phyloP scores from a whole-genome alignment of 805 yeast genomes.

The Sugiyamaella chiloensis region DNA sequence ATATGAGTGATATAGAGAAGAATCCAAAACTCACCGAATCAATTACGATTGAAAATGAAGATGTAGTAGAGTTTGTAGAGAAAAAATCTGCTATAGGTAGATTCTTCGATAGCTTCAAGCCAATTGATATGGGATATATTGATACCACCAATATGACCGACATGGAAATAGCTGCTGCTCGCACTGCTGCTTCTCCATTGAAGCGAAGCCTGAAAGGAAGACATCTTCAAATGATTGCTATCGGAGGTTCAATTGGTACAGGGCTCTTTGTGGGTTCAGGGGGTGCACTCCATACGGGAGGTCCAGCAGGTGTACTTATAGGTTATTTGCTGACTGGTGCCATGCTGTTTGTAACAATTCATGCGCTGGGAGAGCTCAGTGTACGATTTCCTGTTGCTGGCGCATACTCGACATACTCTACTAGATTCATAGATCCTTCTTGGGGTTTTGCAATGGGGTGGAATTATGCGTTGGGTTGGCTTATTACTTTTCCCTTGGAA shows the following conservation, averaged over 20 bases:
- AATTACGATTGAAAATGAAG: background rate
- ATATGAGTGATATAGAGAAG: background rate
- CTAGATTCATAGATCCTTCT: constrained; percentile 57
- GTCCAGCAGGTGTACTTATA: constrained; percentile 56
- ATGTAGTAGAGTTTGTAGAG: background rate
- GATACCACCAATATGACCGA: constrained; percentile 30
- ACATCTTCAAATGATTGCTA: constrained; percentile 58
- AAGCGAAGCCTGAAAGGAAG: constrained; percentile 40
- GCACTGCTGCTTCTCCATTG: constrained; percentile 55
- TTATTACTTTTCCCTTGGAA: constrained; percentile 61
- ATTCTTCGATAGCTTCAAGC: constrained; percentile 45
- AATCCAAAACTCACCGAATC: background rate
- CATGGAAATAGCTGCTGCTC: constrained; percentile 36
- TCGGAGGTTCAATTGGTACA: constrained; percentile 85
- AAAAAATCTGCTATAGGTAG: background rate
- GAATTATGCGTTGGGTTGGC: constrained; percentile 62
- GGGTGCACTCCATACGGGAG: constrained; percentile 44
- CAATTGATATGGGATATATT: constrained; percentile 40
- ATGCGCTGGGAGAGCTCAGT: constrained; percentile 67
- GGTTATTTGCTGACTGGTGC: constrained; percentile 60
- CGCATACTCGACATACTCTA: constrained; percentile 54
- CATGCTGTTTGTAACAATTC: constrained; percentile 61
- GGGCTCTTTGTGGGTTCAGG: constrained; percentile 59
- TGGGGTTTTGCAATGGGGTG: constrained; percentile 67
- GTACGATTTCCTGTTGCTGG: constrained; percentile 59